These are phyloP conservation scores for baker's yeast (Saccharomyces cerevisiae) DNA, from an alignment of 805 yeast species.

Conservation along the genomic window DNA sequence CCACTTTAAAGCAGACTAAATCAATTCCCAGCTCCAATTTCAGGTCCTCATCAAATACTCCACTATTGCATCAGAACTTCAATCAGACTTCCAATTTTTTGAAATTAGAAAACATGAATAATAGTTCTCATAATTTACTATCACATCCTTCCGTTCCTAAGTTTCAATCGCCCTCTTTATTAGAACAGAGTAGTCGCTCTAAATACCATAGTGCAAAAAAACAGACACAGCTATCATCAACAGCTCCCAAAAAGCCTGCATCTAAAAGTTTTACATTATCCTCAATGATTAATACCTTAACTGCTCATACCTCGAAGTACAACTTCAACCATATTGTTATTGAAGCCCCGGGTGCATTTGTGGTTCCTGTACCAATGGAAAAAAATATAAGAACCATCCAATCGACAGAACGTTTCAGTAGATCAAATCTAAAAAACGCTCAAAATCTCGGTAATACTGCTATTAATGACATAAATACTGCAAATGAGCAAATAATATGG, in stretches of 20 bases:
- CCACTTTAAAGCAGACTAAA: constrained; percentile 11
- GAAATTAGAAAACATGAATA: background rate
- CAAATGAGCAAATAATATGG: constrained; percentile 47
- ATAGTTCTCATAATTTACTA: background rate
- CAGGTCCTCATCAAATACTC: background rate
- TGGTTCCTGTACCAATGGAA: constrained; percentile 27
- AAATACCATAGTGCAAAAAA: background rate
- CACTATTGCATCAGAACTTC: background rate
- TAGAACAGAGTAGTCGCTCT: background rate
- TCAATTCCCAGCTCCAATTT: background rate
- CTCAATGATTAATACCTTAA: constrained; percentile 18
- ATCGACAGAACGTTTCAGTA: constrained; percentile 28
- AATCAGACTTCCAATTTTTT: background rate
- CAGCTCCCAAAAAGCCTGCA: constrained; percentile 10
- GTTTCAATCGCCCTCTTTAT: background rate
- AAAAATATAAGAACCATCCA: constrained; percentile 32
- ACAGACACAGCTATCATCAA: constrained; percentile 4
- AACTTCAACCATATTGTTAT: constrained; percentile 18
- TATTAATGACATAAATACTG: background rate
- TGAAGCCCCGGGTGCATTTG: constrained; percentile 25
- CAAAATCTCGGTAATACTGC: background rate
- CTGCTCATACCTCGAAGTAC: constrained; percentile 23
- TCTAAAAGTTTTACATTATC: constrained; percentile 20
- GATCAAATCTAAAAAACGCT: constrained; percentile 9
- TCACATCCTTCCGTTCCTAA: background rate